Evolutionary conservation across 352 stramenopile species (phyloP).

Genomic region (Pythium dissimile): DNA sequence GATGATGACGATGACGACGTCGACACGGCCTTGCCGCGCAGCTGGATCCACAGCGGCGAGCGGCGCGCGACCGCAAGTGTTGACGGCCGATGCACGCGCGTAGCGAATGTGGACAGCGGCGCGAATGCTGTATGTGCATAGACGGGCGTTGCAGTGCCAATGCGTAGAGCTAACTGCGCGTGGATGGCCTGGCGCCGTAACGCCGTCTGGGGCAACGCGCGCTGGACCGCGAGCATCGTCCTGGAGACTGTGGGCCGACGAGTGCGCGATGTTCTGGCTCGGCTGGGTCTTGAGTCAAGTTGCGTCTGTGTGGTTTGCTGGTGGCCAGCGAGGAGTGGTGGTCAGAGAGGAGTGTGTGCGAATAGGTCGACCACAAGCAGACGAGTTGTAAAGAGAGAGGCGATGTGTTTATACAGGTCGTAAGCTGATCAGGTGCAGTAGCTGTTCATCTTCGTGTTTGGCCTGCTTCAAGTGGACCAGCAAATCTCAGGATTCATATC

Average conservation of each 20-base stretch:
- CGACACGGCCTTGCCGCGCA: constrained; percentile 10
- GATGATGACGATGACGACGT: constrained; percentile 23
- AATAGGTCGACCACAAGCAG: not conserved
- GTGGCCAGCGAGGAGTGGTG: constrained; percentile 7
- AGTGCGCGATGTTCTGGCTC: not conserved
- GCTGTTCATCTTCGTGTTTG: not conserved
- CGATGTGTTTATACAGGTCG: constrained; percentile 13
- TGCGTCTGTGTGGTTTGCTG: not conserved
- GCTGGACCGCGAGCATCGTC: constrained; percentile 15
- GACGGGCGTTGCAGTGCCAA: not conserved
- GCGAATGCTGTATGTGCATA: no score
- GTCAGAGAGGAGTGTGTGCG: not conserved
- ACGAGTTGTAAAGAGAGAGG: not conserved
- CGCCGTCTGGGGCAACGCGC: constrained; percentile 1
- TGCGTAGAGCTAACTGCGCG: not conserved
- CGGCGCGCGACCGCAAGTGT: constrained; percentile 2
- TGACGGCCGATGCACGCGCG: not conserved
- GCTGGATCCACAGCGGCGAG: constrained; percentile 8
- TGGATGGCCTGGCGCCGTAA: constrained; percentile 4
- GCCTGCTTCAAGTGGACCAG: not conserved
- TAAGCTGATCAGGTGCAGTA: not conserved
- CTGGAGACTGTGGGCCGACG: not conserved
- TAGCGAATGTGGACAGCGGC: constrained; percentile 9
- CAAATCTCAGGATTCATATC: not conserved
- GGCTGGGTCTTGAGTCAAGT: not conserved